Base-by-base conservation (phyloP, 1,284 basidiomycete species). In the Apiotrichum mycotoxinovorans region DNA sequence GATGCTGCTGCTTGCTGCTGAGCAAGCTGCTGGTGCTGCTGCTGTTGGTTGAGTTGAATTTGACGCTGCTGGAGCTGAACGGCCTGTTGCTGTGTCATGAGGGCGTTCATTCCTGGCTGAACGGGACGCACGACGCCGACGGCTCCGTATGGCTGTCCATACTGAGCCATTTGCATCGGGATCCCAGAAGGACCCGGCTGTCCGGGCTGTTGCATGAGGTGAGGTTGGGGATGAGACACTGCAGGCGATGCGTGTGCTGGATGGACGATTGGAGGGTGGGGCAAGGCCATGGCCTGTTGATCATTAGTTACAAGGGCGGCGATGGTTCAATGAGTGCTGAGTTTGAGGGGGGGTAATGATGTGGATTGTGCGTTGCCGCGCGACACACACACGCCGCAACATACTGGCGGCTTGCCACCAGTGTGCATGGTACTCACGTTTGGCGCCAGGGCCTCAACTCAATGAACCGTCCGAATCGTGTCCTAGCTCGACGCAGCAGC, bases 271-370 rank as follows among this genome's bases (percentile, higher is more conserved):
- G 66, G 68, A 42, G 72, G 72, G 65, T 73, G 73, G 66, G 73
- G 72, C 64, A 73, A 64, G 60, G 73, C 73, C 73, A 75, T 75
- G 66, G 68, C 68, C 68, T 68, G 58, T 15, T 10, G 30, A 42
- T 35, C 11, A 27, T 27, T 33, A 51, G 50, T 23, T 23, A 9
- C 5, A 37, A 37, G 35, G 35, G 14, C 35, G 35, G 14, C n/a
- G 35, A 4, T 37, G 8, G 35, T 30, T 12, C 5, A 30, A 30
- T 4, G 35, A 37, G 35, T 4, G 35, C 11, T 4, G 35, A 37
- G 17, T 4, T 30, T 23, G 30, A n/a, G 9, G 25, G n/a, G 17
- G 15, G 33, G 14, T 33, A 4, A 11, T 3, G n/a, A 10, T 30
- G 26, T 17, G 23, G 27, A 46, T 46, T 15, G 44, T 7, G 18